Percentiles rank a stretch among this genome's conserved stretches.
Evolutionary conservation across 257 asterid genomes (phyloP).

Genomic region (Thymus quinquecostatus): DNA sequence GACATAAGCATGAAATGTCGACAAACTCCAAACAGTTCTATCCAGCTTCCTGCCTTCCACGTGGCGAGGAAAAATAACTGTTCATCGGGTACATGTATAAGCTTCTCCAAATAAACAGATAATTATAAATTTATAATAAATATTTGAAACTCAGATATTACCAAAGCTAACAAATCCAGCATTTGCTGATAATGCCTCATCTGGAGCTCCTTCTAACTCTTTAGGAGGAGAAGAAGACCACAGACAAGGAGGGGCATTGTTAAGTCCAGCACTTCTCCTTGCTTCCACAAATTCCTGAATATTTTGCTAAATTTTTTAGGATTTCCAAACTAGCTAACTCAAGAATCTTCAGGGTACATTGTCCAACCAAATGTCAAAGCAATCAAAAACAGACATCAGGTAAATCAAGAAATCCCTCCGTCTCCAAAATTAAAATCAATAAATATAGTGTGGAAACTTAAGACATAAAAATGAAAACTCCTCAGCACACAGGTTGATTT

Average conservation of each 20-base stretch:
- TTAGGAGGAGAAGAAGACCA: constrained; percentile 92
- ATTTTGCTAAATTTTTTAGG: constrained; percentile 28
- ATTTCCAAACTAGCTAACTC: constrained; percentile 4
- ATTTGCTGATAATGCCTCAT: constrained; percentile 75
- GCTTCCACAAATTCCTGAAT: constrained; percentile 95
- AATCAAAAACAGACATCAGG: background rate
- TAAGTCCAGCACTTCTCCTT: constrained; percentile 83
- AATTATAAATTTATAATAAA: constrained; percentile 22
- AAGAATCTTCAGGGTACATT: constrained; percentile 2
- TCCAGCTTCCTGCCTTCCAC: constrained; percentile 95
- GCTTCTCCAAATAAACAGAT: constrained; percentile 22
- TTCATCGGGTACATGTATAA: constrained; percentile 23
- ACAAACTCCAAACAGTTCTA: constrained; percentile 92
- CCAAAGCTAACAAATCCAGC: constrained; percentile 97
- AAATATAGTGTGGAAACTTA: background rate
- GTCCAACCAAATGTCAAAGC: constrained; percentile 4
- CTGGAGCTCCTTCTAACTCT: constrained; percentile 72
- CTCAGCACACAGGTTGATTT: background rate
- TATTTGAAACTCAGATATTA: constrained; percentile 37
- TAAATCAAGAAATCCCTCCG: constrained; percentile 4
- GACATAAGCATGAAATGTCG: constrained; percentile 94
- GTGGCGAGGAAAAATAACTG: constrained; percentile 91
- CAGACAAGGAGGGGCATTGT: constrained; percentile 86
- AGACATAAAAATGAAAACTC: constrained; percentile 9
- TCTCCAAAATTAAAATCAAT: constrained; percentile 13